Evolutionary conservation across 2,329 filamentous ascomycete genomes (phyloP), one percentile per base, ranked within the genome.

Genomic region (Sphaerostilbella broomeana): DNA sequence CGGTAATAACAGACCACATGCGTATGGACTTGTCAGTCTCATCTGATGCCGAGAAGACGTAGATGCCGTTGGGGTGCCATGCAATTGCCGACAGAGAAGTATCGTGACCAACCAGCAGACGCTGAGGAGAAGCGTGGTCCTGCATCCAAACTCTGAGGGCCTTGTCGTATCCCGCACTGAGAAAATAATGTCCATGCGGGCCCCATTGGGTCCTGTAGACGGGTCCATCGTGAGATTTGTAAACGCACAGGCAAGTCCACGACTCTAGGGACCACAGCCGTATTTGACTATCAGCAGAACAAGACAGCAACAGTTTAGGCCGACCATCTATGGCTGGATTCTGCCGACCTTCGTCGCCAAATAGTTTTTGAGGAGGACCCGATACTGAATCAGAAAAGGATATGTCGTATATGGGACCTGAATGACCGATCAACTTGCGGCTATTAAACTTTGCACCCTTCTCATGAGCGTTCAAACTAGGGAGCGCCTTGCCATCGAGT

Each of bases 1-100:
- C 92, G 7, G 84, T 90, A 9, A 79, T 75, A n/a, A 95, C 77
- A 8, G 88, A 82, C 92, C 92, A 98, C 90, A 98, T 97, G 20
- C 92, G 82, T 22, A 97, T 86, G 1, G 88, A 92, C 61, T 90
- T 90, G 62, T 98, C 79, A 6, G 72, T 76, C 55, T 81, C 89
- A 49, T 85, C 85, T 10, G 87, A 94, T 4, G 85, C 88, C 0
- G 92, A 95, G 62, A 98, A 95, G 30, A 95, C 70, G 53, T 97
- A 98, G 5, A 84, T 79, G 13, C 86, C 87, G 57, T 98, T 98
- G 0, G 90, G 87, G 54, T 98, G 92, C 80, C 92, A 98, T 11
- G 84, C 73, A n/a, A 95, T 73, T 29, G 81, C 80, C 36, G 94
- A 94, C n/a, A 95, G 86, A 50, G 87, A 83, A 15, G 88, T 86